These are phyloP conservation scores for Nakazawaea peltata DNA, from an alignment of 805 yeast genomes.

Conservation along the genomic window DNA sequence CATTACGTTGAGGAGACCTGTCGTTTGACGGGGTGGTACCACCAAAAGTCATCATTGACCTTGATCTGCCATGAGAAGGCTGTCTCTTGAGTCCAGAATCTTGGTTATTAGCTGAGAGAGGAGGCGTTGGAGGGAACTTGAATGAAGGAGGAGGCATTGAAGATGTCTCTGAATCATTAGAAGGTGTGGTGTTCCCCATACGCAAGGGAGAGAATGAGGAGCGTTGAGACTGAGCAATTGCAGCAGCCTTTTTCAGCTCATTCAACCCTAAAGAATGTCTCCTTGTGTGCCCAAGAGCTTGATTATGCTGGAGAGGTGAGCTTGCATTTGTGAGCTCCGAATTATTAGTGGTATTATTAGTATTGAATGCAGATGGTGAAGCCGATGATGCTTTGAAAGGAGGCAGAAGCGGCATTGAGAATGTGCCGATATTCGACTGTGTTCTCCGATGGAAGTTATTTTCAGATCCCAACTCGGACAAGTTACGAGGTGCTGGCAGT, in stretches of 20 bases:
- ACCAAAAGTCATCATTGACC: slow-evolving; percentile 15
- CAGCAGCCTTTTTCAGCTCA: slow-evolving; percentile 97
- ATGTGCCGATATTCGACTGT: slow-evolving; percentile 2
- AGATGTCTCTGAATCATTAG: slow-evolving; percentile 9
- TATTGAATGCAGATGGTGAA: background rate
- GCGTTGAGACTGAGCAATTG: slow-evolving; percentile 75
- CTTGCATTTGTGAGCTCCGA: no score
- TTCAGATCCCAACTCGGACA: no score
- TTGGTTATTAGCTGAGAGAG: slow-evolving; percentile 16
- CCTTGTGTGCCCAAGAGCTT: slow-evolving; percentile 66
- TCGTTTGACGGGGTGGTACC: no score
- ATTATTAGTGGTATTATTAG: background rate
- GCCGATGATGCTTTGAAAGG: slow-evolving; percentile 3
- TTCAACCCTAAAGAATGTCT: slow-evolving; percentile 87
- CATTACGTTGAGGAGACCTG: slow-evolving; percentile 50
- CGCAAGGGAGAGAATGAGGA: slow-evolving; percentile 25
- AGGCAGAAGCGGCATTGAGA: slow-evolving; percentile 6
- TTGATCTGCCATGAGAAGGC: slow-evolving; percentile 26
- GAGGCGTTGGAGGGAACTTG: slow-evolving; percentile 46
- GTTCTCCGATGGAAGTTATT: background rate
- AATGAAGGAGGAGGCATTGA: slow-evolving; percentile 29
- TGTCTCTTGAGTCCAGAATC: slow-evolving; percentile 7
- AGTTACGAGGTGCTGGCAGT: no score
- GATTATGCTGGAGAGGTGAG: slow-evolving; percentile 11
- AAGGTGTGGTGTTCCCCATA: slow-evolving; percentile 12